A percentile compares a stretch with the other conserved stretches of the same genome.
Evolutionary conservation across 2,329 filamentous ascomycete species (phyloP).

Genomic region (Pestalotiopsis sp.): DNA sequence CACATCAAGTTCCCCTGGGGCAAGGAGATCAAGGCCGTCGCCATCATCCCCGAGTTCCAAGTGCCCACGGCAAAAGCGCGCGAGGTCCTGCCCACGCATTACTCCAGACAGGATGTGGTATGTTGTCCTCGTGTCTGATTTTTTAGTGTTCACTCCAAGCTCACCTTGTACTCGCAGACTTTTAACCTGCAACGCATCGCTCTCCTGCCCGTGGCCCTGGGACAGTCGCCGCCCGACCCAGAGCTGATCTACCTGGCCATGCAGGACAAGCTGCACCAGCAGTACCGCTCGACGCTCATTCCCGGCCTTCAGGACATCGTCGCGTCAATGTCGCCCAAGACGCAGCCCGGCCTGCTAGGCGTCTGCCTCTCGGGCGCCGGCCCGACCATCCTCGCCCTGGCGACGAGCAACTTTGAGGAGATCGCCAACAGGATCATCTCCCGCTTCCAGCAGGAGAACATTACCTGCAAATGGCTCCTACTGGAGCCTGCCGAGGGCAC

Average conservation of each 20-base stretch:
- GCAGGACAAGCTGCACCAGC: constrained; percentile 98
- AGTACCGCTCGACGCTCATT: constrained; percentile 89
- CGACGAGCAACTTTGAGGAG: constrained; percentile 84
- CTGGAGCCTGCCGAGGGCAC: constrained; percentile 83
- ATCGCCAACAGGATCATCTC: constrained; percentile 82
- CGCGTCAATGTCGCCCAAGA: constrained; percentile 84
- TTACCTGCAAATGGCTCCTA: constrained; percentile 84
- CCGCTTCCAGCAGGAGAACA: constrained; percentile 72
- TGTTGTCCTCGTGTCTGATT: constrained; percentile 35
- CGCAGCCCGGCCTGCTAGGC: constrained; percentile 85
- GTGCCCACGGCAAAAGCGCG: constrained; percentile 92
- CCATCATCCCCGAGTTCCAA: constrained; percentile 94
- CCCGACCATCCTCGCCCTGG: constrained; percentile 90
- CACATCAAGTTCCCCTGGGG: constrained; percentile 97
- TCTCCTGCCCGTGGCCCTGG: constrained; percentile 85
- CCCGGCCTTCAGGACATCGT: constrained; percentile 91
- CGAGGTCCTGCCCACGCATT: constrained; percentile 79
- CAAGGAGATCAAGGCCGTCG: constrained; percentile 92
- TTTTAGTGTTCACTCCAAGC: not conserved
- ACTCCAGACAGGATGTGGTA: constrained; percentile 82
- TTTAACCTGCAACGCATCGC: constrained; percentile 97
- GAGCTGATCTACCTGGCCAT: constrained; percentile 96
- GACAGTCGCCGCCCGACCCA: constrained; percentile 86
- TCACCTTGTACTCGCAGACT: constrained; percentile 46
- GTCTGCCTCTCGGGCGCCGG: constrained; percentile 95